phyloP scores from a whole-genome alignment of 257 asterid species.

The Cynanchum wilfordii region DNA sequence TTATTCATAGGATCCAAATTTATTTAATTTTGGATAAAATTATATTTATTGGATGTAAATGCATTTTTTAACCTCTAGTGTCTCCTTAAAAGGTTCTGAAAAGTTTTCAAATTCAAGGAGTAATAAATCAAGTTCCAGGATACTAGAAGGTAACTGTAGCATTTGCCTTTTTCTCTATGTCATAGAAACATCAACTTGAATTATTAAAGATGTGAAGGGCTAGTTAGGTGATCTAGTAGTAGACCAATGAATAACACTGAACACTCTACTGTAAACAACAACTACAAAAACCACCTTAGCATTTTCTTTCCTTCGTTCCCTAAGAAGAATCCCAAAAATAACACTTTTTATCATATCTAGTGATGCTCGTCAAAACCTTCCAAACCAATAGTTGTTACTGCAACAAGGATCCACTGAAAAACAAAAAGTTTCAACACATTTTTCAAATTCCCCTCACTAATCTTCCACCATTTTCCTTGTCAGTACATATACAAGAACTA shows the following conservation, averaged over 20 bases:
- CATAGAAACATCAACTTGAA: neutral
- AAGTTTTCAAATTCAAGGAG: neutral
- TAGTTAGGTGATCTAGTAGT: neutral
- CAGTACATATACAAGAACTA: neutral
- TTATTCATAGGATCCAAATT: too few relatives aligned
- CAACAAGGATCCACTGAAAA: neutral
- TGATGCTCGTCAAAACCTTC: neutral
- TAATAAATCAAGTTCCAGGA: neutral
- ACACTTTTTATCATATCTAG: neutral
- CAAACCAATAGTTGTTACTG: slow-evolving; percentile 2
- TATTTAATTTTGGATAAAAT: too few relatives aligned
- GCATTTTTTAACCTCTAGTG: too few relatives aligned
- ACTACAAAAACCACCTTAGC: neutral
- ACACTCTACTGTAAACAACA: neutral
- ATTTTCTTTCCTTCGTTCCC: neutral
- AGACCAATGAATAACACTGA: neutral
- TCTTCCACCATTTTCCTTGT: neutral
- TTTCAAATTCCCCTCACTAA: neutral
- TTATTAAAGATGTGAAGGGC: neutral
- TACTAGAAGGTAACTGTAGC: neutral
- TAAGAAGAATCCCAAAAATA: neutral
- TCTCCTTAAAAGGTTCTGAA: neutral
- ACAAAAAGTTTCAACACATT: neutral
- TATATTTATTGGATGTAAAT: too few relatives aligned
- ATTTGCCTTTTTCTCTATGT: neutral